A percentile compares a stretch with the other conserved stretches of the same genome.
phyloP scores from a whole-genome alignment of 2,329 filamentous ascomycete genomes.

The Fusarium tricinctum region DNA sequence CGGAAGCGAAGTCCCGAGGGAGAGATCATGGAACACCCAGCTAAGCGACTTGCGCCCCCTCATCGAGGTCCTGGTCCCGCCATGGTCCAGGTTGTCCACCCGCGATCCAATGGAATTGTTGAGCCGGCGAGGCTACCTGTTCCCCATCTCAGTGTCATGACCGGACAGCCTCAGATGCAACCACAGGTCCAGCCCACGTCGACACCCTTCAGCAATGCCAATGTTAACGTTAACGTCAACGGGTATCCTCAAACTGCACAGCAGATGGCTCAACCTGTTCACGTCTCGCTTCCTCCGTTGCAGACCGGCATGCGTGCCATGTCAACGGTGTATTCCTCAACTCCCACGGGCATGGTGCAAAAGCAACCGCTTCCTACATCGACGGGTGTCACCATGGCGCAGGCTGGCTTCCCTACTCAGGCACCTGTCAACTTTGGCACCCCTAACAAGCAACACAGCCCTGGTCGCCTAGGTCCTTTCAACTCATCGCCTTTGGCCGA shows the following conservation, averaged over 20 bases:
- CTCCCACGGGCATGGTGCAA: constrained; percentile 59
- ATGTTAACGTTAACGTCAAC: constrained; percentile 54
- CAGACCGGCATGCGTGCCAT: constrained; percentile 77
- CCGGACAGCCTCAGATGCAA: constrained; percentile 54
- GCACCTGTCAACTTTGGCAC: constrained; percentile 61
- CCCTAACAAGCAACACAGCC: constrained; percentile 67
- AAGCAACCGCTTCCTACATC: constrained; percentile 50
- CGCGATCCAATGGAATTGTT: constrained; percentile 40
- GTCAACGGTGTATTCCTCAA: constrained; percentile 78
- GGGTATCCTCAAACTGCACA: constrained; percentile 54
- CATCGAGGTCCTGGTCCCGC: constrained; percentile 39
- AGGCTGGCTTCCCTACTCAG: constrained; percentile 50
- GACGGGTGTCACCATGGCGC: constrained; percentile 44
- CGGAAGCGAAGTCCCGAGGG: constrained; percentile 68
- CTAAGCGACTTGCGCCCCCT: constrained; percentile 63
- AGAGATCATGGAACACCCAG: constrained; percentile 66
- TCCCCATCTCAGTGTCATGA: constrained; percentile 78
- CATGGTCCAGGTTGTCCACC: constrained; percentile 31
- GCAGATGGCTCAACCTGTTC: constrained; percentile 50
- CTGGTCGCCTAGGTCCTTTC: constrained; percentile 62
- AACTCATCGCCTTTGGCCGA: constrained; percentile 78
- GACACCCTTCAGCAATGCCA: constrained; percentile 51
- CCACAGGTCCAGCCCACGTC: constrained; percentile 26
- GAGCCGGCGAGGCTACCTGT: constrained; percentile 70
- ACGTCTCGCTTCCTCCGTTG: constrained; percentile 73